These are phyloP conservation scores for Solanum chilense DNA, from an alignment of 257 asterid species.

Conservation along the genomic window DNA sequence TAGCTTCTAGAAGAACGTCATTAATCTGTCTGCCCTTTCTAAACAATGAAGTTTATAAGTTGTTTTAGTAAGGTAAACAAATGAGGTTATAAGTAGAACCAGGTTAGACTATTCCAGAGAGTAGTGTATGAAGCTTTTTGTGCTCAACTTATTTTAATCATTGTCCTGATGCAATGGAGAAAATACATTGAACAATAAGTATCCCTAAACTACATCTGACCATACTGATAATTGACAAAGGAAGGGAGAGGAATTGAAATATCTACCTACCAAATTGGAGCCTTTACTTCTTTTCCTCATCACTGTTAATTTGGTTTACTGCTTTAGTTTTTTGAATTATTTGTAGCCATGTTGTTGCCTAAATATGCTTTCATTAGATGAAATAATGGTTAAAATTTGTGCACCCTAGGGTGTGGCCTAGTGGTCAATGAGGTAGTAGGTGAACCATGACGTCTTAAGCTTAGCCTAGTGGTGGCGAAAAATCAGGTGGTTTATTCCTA, in stretches of 20 bases:
- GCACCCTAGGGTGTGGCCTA: not conserved
- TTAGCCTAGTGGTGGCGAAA: not conserved
- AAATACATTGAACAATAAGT: not conserved
- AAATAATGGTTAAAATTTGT: not conserved
- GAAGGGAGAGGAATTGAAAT: not conserved
- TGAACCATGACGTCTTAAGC: not conserved
- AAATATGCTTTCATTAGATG: not conserved
- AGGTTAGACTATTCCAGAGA: not conserved
- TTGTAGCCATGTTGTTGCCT: not conserved
- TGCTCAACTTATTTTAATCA: not conserved
- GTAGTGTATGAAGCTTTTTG: not conserved
- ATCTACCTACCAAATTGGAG: not conserved
- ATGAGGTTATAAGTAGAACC: no score
- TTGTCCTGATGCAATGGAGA: not conserved
- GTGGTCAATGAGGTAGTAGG: not conserved
- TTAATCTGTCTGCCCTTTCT: not conserved
- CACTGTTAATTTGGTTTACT: not conserved
- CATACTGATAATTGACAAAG: not conserved
- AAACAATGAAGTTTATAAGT: not conserved
- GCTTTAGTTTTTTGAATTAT: not conserved
- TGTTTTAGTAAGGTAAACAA: not conserved
- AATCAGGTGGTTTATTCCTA: not conserved
- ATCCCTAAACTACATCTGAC: not conserved
- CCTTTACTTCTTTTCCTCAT: not conserved
- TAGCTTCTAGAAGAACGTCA: not conserved